Evolutionary conservation across 257 asterid genomes (phyloP).

Genomic region (Solanum tacnaense): DNA sequence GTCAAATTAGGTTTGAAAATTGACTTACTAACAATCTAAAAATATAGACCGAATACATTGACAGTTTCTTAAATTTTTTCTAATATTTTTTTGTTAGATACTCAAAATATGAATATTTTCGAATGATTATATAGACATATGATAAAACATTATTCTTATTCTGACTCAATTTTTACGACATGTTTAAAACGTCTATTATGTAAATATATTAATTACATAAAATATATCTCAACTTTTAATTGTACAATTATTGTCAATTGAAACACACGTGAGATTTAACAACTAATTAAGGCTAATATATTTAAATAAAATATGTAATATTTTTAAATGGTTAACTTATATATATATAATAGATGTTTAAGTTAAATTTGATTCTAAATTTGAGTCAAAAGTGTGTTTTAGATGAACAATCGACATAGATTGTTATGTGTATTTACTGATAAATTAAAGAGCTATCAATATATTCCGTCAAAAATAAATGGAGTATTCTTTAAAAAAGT

Average conservation of each 20-base stretch:
- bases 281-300: not conserved
- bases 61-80: not conserved
- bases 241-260: not conserved
- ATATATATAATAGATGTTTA: not conserved
- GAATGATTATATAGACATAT: not conserved
- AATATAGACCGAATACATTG: not conserved
- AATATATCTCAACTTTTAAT: not conserved
- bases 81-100: not conserved
- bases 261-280: not conserved
- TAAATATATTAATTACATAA: not conserved
- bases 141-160: not conserved
- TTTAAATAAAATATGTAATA: not conserved
- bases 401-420: not conserved
- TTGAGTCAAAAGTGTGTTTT: not conserved
- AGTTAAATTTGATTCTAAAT: not conserved
- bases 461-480: not conserved
- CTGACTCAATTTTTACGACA: not conserved
- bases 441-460: not conserved
- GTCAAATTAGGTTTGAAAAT: not conserved
- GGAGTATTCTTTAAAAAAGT: not conserved
- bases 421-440: not conserved
- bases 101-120: not conserved
- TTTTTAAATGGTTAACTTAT: not conserved
- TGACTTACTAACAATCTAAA: not conserved
- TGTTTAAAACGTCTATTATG: fast-evolving